phyloP scores from a whole-genome alignment of 371 early-diverging fungal species.

The Blakeslea trispora region DNA sequence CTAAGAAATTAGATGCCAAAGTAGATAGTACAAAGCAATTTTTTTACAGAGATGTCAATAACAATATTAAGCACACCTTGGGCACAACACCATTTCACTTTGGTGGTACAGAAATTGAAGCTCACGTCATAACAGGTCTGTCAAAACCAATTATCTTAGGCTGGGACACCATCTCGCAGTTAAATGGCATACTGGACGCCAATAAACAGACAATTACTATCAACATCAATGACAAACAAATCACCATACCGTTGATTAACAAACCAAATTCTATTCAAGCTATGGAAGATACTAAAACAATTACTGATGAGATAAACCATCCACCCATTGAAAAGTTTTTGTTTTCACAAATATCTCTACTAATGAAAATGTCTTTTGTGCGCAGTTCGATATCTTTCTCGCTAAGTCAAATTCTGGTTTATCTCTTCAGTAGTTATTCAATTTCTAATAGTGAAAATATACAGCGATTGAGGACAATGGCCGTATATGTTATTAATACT shows the following conservation, averaged over 20 bases:
- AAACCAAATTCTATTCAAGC: neutral
- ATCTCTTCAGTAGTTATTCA: too few relatives aligned
- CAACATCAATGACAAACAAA: neutral
- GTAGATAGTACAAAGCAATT: too few relatives aligned
- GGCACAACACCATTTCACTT: neutral
- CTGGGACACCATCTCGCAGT: neutral
- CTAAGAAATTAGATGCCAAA: too few relatives aligned
- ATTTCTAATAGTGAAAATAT: too few relatives aligned
- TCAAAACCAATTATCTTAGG: neutral
- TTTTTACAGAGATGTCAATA: slow-evolving; percentile 8
- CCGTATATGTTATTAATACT: too few relatives aligned
- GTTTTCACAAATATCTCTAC: too few relatives aligned
- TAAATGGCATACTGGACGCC: slow-evolving; percentile 1
- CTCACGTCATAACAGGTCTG: slow-evolving; percentile 5
- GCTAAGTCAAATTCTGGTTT: too few relatives aligned
- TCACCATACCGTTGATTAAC: neutral
- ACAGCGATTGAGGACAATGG: too few relatives aligned
- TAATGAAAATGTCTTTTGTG: too few relatives aligned
- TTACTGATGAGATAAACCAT: too few relatives aligned
- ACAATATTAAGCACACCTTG: slow-evolving; percentile 6
- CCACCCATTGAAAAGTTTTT: too few relatives aligned
- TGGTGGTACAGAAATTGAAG: neutral
- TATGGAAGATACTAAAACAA: neutral
- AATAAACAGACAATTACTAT: neutral
- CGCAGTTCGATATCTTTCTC: too few relatives aligned